Evolutionary conservation across 768 basidiomycete species (phyloP).

Genomic region (Suillus decipiens): DNA sequence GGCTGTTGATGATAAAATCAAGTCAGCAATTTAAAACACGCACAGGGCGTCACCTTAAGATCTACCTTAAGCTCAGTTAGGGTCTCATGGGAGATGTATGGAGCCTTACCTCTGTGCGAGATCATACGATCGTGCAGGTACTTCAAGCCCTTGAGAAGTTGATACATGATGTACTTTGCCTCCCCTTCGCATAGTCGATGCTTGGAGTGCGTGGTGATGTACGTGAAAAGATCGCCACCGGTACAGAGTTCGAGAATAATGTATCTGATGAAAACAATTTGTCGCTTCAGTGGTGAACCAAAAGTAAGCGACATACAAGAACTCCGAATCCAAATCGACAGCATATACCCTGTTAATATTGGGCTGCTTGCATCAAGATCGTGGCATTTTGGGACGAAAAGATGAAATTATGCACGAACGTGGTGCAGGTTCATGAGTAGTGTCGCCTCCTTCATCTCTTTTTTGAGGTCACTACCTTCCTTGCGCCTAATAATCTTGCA

Average conservation of each 20-base stretch:
- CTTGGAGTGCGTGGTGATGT: slow-evolving; percentile 64
- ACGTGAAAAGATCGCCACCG: slow-evolving; percentile 86
- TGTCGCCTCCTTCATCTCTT: slow-evolving; percentile 77
- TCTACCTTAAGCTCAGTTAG: slow-evolving; percentile 40
- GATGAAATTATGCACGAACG: slow-evolving; percentile 40
- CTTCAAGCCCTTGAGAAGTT: slow-evolving; percentile 67
- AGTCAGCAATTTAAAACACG: background rate
- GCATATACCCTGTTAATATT: slow-evolving; percentile 81
- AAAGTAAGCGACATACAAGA: slow-evolving; percentile 45
- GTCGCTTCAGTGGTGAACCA: background rate
- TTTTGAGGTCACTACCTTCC: slow-evolving; percentile 38
- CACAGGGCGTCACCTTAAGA: slow-evolving; percentile 51
- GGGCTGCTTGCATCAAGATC: slow-evolving; percentile 46
- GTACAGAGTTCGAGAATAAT: slow-evolving; percentile 87
- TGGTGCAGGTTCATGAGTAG: slow-evolving; percentile 73
- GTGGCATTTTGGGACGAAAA: slow-evolving; percentile 6
- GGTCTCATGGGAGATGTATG: slow-evolving; percentile 2
- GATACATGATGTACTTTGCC: slow-evolving; percentile 82
- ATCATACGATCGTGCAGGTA: slow-evolving; percentile 74
- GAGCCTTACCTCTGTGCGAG: slow-evolving; percentile 70
- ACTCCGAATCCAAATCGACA: slow-evolving; percentile 60
- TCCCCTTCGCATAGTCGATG: slow-evolving; percentile 73
- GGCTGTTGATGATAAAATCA: slow-evolving; percentile 46
- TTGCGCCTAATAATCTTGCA: slow-evolving; percentile 80
- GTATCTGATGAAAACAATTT: slow-evolving; percentile 44